phyloP scores from a whole-genome alignment of 768 basidiomycete genomes.

The Daedaleopsis nitida region DNA sequence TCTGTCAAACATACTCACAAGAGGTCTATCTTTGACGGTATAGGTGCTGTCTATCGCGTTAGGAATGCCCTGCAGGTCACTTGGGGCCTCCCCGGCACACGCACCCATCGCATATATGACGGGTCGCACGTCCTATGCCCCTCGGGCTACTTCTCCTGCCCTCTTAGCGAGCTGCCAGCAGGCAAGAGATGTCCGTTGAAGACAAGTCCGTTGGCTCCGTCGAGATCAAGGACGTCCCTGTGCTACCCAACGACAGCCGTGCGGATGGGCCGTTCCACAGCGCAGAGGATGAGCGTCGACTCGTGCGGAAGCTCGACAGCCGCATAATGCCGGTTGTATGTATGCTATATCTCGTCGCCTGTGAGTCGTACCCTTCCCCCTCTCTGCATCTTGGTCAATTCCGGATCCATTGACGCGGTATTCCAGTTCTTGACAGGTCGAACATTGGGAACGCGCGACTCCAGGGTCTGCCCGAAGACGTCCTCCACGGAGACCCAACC shows the following conservation, averaged over 20 bases:
- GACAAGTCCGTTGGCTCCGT: not conserved
- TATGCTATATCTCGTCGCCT: constrained; percentile 73
- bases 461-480: constrained; percentile 66
- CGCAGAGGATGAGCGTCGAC: constrained; percentile 35
- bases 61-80: no score
- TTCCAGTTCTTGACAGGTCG: constrained; percentile 63
- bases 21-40: no score
- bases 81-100: no score
- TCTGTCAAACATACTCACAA: no score
- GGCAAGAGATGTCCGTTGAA: not conserved
- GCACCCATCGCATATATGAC: no score
- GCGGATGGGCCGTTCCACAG: not conserved
- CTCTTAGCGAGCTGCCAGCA: no score
- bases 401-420: not conserved
- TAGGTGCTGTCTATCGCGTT: no score
- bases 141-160: no score
- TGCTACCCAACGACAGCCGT: no score
- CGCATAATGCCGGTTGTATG: constrained; percentile 73
- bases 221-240: not conserved
- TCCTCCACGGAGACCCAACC: constrained; percentile 65
- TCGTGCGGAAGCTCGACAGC: constrained; percentile 65
- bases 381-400: not conserved
- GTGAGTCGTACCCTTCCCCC: constrained; percentile 41
- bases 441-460: constrained; percentile 81
- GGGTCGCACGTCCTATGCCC: no score